Percentiles rank a stretch among this genome's conserved stretches.
Evolutionary conservation across 306 rosid species (phyloP).

Genomic region (Luffa aegyptiaca): DNA sequence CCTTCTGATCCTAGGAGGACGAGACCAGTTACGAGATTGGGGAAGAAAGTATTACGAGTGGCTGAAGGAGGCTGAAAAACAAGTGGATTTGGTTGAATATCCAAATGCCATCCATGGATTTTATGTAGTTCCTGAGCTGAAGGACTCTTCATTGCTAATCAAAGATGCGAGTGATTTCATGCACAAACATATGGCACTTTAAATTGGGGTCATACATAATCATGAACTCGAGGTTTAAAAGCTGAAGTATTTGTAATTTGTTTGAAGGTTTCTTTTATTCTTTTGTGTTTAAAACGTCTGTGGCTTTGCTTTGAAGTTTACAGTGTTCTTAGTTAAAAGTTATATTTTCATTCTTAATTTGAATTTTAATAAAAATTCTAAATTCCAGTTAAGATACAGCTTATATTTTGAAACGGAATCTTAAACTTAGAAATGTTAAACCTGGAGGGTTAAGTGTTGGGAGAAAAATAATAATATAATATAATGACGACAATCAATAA

Average conservation of each 20-base stretch:
- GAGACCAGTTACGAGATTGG: constrained; percentile 21
- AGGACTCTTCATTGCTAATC: background rate
- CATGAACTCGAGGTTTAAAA: too few species aligned
- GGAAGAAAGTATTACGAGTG: constrained; percentile 21
- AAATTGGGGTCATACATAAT: background rate
- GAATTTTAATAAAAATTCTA: too few species aligned
- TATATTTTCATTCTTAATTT: too few species aligned
- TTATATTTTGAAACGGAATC: too few species aligned
- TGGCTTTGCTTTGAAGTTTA: background rate
- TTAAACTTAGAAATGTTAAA: too few species aligned
- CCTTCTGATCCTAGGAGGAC: constrained; percentile 14
- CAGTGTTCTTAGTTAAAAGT: background rate
- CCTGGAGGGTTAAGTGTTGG: too few species aligned
- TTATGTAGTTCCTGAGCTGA: background rate
- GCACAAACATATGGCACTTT: background rate
- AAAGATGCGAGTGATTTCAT: constrained; percentile 5
- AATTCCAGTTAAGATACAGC: too few species aligned
- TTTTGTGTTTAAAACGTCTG: too few species aligned
- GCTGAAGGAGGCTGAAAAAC: constrained; percentile 16
- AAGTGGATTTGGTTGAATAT: constrained; percentile 15
- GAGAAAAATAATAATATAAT: too few species aligned
- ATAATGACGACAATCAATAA: too few species aligned
- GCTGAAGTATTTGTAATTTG: too few species aligned
- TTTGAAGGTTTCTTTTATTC: too few species aligned
- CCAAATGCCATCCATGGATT: constrained; percentile 19